Percentiles rank a stretch among this genome's conserved stretches.
These are phyloP conservation scores for Pelargonium australe DNA, from an alignment of 441 rosid species.

Conservation along the genomic window DNA sequence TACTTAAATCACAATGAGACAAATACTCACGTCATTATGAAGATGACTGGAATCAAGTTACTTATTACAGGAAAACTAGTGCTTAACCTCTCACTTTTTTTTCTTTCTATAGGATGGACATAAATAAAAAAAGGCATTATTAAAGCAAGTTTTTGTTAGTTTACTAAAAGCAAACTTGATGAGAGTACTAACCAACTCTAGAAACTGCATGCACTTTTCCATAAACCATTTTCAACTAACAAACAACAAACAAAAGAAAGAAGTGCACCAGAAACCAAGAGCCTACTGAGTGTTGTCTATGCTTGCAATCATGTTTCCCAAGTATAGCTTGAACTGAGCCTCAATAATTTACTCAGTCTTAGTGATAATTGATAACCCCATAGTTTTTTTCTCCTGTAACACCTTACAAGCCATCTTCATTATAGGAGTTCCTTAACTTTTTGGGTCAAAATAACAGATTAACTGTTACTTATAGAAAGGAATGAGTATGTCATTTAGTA, in stretches of 20 bases:
- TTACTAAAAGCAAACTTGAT: neutral
- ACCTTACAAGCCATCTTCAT: neutral
- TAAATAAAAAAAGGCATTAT: neutral
- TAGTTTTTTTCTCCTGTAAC: neutral
- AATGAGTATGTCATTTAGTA: too few relatives aligned
- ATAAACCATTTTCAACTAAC: neutral
- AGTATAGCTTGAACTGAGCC: slow-evolving; percentile 1
- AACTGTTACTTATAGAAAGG: too few relatives aligned
- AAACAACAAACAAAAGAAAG: neutral
- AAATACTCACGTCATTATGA: too few relatives aligned
- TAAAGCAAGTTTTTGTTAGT: neutral
- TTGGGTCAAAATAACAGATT: neutral
- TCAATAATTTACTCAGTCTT: neutral
- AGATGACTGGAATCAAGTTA: neutral
- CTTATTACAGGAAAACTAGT: neutral
- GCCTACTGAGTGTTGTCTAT: neutral
- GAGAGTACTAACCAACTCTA: neutral
- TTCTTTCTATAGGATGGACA: neutral
- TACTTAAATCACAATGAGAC: too few relatives aligned
- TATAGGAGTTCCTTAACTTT: neutral
- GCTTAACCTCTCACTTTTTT: neutral
- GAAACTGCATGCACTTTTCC: neutral
- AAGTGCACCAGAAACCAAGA: neutral
- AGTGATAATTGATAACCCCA: neutral
- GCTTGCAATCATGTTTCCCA: neutral